phyloP scores from a whole-genome alignment of 1,139 yeast species.

The Sugiyamaella xylanicola region DNA sequence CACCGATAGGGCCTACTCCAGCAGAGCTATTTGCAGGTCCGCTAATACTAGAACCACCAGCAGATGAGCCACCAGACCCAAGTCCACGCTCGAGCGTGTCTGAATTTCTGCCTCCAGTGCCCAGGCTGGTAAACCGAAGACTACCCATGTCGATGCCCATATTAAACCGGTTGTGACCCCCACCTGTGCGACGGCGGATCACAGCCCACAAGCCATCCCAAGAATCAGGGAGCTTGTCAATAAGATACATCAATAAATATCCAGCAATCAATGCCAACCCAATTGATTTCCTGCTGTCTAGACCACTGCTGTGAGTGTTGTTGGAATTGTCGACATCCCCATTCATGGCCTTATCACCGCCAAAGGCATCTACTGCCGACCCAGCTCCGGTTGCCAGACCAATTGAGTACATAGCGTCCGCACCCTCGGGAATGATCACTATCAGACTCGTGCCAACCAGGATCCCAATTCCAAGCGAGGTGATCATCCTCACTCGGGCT shows the following conservation, averaged over 20 bases:
- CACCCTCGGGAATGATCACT: slow-evolving; percentile 73
- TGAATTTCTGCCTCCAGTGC: slow-evolving; percentile 3
- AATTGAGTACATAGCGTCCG: slow-evolving; percentile 49
- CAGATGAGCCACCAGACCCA: background rate
- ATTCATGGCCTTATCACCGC: slow-evolving; percentile 8
- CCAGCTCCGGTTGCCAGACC: slow-evolving; percentile 26
- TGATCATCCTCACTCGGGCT: slow-evolving; percentile 40
- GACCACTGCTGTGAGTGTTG: too few species aligned
- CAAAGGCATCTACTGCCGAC: slow-evolving; percentile 17
- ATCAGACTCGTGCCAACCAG: slow-evolving; percentile 64
- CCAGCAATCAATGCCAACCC: slow-evolving; percentile 52
- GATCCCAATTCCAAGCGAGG: slow-evolving; percentile 63
- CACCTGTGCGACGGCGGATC: slow-evolving; percentile 2
- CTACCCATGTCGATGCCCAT: slow-evolving; percentile 15
- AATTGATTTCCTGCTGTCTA: slow-evolving; percentile 26
- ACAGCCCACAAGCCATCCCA: slow-evolving; percentile 4
- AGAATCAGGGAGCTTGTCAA: slow-evolving; percentile 46
- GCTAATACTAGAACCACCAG: background rate
- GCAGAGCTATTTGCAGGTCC: background rate
- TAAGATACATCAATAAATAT: slow-evolving; percentile 53
- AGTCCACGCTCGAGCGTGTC: slow-evolving; percentile 8
- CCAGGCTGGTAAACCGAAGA: slow-evolving; percentile 23
- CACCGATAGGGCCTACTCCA: slow-evolving; percentile 10
- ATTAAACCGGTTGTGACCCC: slow-evolving; percentile 4
- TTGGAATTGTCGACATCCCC: too few species aligned